Percentiles rank a stretch among this genome's conserved stretches.
These are phyloP conservation scores for Plectosphaerella plurivora DNA, from an alignment of 2,329 filamentous ascomycete genomes.

Conservation along the genomic window DNA sequence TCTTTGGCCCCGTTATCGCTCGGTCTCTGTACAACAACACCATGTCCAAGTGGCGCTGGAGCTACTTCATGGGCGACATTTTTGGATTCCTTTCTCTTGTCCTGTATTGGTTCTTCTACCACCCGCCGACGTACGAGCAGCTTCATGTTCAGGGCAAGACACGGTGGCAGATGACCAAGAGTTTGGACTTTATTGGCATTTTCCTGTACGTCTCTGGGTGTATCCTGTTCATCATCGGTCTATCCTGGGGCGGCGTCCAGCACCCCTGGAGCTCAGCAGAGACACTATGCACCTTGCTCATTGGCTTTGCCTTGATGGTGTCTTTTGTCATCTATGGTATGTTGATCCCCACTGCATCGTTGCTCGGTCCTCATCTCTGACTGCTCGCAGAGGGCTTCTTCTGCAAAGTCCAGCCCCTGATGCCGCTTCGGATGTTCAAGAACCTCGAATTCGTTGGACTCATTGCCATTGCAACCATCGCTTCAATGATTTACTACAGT, in stretches of 20 bases:
- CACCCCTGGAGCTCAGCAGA: conserved; percentile 37
- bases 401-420: conserved; percentile 30
- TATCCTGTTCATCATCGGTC: conserved; percentile 37
- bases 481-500: conserved; percentile 40
- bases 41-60: conserved; percentile 40
- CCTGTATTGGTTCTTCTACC: conserved; percentile 39
- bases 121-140: conserved; percentile 39
- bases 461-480: conserved; percentile 30
- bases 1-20: conserved; percentile 42
- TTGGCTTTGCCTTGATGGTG: conserved; percentile 28
- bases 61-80: conserved; percentile 43
- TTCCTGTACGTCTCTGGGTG: conserved; percentile 34
- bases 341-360: background rate
- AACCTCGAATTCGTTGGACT: conserved; percentile 33
- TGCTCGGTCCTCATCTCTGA: conserved; percentile 4
- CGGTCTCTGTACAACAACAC: conserved; percentile 38
- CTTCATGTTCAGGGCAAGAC: conserved; percentile 32
- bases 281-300: conserved; percentile 28
- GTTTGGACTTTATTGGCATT: conserved; percentile 41
- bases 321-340: conserved; percentile 31
- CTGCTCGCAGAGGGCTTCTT: conserved; percentile 25
- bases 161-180: conserved; percentile 29
- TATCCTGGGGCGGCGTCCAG: conserved; percentile 34
- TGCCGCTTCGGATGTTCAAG: conserved; percentile 37
- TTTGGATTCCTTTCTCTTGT: conserved; percentile 31